Evolutionary conservation across 2,329 filamentous ascomycete species (phyloP).

Genomic region (Trichophaea hybrida): DNA sequence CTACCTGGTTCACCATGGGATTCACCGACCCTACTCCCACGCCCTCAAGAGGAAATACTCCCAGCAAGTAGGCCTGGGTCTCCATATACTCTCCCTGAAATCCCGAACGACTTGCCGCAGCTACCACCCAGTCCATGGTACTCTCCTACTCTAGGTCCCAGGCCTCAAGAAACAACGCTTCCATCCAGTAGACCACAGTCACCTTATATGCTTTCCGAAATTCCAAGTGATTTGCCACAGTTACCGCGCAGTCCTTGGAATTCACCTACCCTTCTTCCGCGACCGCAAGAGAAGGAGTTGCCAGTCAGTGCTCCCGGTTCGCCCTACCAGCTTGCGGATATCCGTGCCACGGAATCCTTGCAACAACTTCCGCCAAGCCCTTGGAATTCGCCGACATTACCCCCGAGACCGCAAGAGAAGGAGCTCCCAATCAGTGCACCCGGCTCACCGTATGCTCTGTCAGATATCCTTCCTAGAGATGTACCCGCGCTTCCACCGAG

Average conservation of each 20-base stretch:
- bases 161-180: not conserved
- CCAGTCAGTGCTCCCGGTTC: conserved; percentile 1
- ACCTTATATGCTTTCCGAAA: not conserved
- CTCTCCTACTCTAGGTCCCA: not conserved
- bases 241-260: conserved; percentile 11
- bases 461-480: not conserved
- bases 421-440: conserved; percentile 5
- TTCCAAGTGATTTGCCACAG: conserved; percentile 9
- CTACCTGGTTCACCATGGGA: conserved; percentile 9
- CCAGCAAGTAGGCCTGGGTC: not conserved
- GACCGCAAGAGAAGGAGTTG: conserved; percentile 9
- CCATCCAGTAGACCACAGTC: conserved; percentile 6
- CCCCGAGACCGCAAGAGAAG: not conserved
- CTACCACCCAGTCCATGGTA: not conserved
- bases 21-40: not conserved
- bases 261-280: conserved; percentile 13
- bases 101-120: not conserved
- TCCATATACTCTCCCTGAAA: not conserved
- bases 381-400: not conserved
- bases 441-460: conserved; percentile 3
- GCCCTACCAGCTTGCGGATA: not conserved
- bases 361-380: conserved; percentile 7
- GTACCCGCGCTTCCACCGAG: conserved; percentile 2
- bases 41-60: not conserved
- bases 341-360: not conserved